These are phyloP conservation scores for Golubevia pallescens DNA, from an alignment of 1,284 basidiomycete species.

Conservation along the genomic window DNA sequence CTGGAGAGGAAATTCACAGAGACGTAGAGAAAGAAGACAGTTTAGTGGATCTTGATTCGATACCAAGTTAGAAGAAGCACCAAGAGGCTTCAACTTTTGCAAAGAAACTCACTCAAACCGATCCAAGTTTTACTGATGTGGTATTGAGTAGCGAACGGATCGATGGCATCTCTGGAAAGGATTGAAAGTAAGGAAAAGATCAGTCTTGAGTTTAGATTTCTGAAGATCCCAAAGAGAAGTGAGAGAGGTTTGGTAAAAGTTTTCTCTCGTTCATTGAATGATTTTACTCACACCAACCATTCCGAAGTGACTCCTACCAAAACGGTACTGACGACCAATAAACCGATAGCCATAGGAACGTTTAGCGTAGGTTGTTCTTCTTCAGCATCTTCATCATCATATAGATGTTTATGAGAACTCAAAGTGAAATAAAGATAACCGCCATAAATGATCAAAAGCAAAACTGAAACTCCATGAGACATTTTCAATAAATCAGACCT, in stretches of 20 bases:
- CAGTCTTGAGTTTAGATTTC: too few relatives aligned
- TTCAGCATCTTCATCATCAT: constrained; percentile 75
- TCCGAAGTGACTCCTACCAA: constrained; percentile 52
- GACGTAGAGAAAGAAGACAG: too few relatives aligned
- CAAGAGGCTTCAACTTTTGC: too few relatives aligned
- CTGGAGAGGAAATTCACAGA: not conserved
- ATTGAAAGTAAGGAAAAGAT: too few relatives aligned
- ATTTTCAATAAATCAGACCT: constrained; percentile 43
- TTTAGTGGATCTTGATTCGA: too few relatives aligned
- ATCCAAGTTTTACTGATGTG: constrained; percentile 41
- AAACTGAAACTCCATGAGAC: constrained; percentile 35
- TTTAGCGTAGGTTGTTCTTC: constrained; percentile 69
- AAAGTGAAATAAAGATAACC: constrained; percentile 47
- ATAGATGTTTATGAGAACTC: constrained; percentile 32
- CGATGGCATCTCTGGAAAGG: too few relatives aligned
- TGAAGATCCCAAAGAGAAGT: too few relatives aligned
- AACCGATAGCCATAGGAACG: constrained; percentile 26
- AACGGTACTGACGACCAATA: constrained; percentile 33
- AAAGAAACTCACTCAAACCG: constrained; percentile 23
- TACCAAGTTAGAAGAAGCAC: too few relatives aligned
- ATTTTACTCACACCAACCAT: constrained; percentile 29
- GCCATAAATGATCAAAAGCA: constrained; percentile 45
- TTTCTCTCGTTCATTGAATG: too few relatives aligned
- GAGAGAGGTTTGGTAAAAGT: too few relatives aligned
- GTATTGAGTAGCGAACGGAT: constrained; percentile 26